Evolutionary conservation across 2,329 filamentous ascomycete genomes (phyloP), one percentile per base, ranked within the genome.

Genomic region (Fusarium udum): DNA sequence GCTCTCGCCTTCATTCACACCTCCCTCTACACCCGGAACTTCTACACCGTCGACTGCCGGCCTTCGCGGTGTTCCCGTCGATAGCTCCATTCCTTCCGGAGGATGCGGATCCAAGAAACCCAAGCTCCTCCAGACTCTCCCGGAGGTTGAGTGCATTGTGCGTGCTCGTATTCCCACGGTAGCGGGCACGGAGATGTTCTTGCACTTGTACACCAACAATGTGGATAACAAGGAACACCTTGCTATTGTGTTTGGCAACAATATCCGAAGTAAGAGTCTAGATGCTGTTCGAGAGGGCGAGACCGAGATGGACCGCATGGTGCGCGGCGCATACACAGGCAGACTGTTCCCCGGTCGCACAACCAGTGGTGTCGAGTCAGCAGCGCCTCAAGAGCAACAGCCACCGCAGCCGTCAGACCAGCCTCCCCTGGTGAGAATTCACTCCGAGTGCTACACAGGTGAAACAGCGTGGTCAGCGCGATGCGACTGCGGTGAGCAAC

Each of bases 401-500:
- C 28, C 64, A 28, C 72, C 75, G 20, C 36, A 63, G 52, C 64
- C 39, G 45, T 34, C 57, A n/a, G 40, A 63, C 13, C 75, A 78
- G 46, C 65, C 71, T 57, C 94, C 96, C 0, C 86, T 99, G 43
- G 95, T 99, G 52, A 90, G 96, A 64, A 99, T 99, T 79, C 96
- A 99, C 82, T 97, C 94, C 7, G 96, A 99, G 83, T 99, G 96
- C 84, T 99, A 99, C 83, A 99, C 96, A 0, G 96, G 96, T 67
- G 96, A 99, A 86, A 99, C 96, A 2, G 96, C 97, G 2, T 98
- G 96, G 96, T 98, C 95, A 13, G 95, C 96, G 40, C 91, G 96
- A 34, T 99, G 96, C 84, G 96, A 99, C 84, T 99, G 96, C 81
- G 96, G 96, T 64, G 96, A 99, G 84, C 96, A 99, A 82, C 88